phyloP scores from a whole-genome alignment of 1,284 basidiomycete species.

The Caloboletus firmus region DNA sequence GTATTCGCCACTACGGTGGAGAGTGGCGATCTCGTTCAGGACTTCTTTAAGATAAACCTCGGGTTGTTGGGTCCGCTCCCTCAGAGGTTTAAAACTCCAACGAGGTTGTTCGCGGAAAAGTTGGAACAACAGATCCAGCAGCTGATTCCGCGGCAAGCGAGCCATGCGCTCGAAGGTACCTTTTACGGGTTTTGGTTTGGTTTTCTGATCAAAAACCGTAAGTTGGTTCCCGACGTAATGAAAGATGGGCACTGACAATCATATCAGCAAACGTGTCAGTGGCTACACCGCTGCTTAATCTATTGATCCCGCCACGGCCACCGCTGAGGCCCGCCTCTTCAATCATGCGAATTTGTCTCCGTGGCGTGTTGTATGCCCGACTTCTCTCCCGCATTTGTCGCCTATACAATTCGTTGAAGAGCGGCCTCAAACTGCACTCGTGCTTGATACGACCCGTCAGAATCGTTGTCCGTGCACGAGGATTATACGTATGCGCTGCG shows the following conservation, averaged over 20 bases:
- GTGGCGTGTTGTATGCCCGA: constrained; percentile 59
- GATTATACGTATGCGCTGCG: constrained; percentile 34
- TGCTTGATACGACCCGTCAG: constrained; percentile 74
- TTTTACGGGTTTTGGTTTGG: constrained; percentile 65
- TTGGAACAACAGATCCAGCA: constrained; percentile 82
- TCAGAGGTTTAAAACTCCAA: constrained; percentile 82
- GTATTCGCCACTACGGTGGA: constrained; percentile 78
- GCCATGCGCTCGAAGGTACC: constrained; percentile 85
- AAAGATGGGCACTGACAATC: constrained; percentile 48
- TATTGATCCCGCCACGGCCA: constrained; percentile 66
- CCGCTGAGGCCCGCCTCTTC: constrained; percentile 52
- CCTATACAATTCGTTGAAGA: constrained; percentile 59
- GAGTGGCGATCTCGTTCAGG: constrained; percentile 75
- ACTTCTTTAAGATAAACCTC: constrained; percentile 90
- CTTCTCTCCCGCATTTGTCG: constrained; percentile 62
- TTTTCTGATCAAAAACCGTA: constrained; percentile 39
- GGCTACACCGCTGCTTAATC: constrained; percentile 58
- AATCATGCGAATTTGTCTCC: constrained; percentile 51
- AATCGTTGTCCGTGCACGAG: constrained; percentile 68
- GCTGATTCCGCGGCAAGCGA: constrained; percentile 71
- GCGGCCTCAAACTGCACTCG: constrained; percentile 62
- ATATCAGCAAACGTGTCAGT: constrained; percentile 63
- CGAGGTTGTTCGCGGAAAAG: constrained; percentile 78
- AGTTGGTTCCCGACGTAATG: neutral
- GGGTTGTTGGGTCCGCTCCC: constrained; percentile 86